These are phyloP conservation scores for Polyrhizophydium stewartii DNA, from an alignment of 371 early-diverging fungal genomes.

Conservation along the genomic window DNA sequence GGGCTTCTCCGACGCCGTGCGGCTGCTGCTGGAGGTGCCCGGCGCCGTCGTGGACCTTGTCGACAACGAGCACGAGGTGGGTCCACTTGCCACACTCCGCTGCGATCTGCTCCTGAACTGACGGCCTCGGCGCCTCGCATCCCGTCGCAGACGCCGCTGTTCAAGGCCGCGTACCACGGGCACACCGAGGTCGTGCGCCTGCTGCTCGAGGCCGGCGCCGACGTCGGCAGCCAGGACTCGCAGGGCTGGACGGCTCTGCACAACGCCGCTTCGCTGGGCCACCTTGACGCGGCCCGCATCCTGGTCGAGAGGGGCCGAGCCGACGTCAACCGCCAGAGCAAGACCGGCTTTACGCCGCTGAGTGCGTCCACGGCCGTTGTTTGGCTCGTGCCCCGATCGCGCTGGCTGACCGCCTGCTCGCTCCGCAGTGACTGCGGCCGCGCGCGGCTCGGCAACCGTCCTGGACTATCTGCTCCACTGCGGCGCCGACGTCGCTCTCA, in stretches of 20 bases:
- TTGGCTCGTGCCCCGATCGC: background rate
- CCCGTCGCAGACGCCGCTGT: slow-evolving; percentile 64
- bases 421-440: slow-evolving; percentile 67
- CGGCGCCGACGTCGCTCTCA: slow-evolving; percentile 61
- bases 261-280: slow-evolving; percentile 46
- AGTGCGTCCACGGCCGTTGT: slow-evolving; percentile 40
- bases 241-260: slow-evolving; percentile 88
- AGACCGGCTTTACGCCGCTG: slow-evolving; percentile 70
- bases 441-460: slow-evolving; percentile 64
- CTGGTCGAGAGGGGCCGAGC: background rate
- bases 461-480: slow-evolving; percentile 62
- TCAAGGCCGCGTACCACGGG: slow-evolving; percentile 74
- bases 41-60: slow-evolving; percentile 61
- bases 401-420: background rate
- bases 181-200: slow-evolving; percentile 59
- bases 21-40: slow-evolving; percentile 57
- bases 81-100: too few species aligned
- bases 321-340: slow-evolving; percentile 33
- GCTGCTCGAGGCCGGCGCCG: slow-evolving; percentile 60
- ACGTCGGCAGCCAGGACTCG: slow-evolving; percentile 63
- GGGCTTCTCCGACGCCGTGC: slow-evolving; percentile 64
- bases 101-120: background rate
- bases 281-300: slow-evolving; percentile 54
- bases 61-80: slow-evolving; percentile 73
- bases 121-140: slow-evolving; percentile 5